phyloP scores from a whole-genome alignment of 2,329 filamentous ascomycete species.

The Cercospora beticola region DNA sequence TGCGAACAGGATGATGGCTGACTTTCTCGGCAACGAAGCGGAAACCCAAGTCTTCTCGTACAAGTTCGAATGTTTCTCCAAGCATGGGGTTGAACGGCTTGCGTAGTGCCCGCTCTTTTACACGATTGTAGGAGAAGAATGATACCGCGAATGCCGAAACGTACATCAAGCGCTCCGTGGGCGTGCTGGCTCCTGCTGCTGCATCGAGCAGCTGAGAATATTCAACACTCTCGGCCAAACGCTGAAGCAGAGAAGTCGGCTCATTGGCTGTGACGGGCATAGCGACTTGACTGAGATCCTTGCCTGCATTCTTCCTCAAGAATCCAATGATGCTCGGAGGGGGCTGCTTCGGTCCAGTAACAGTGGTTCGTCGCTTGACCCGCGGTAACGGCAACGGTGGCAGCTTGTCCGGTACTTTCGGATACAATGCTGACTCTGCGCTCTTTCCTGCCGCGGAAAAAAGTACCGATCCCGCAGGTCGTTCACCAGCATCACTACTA shows the following conservation, averaged over 20 bases:
- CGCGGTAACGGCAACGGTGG: slow-evolving; percentile 70
- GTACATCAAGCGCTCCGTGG: slow-evolving; percentile 73
- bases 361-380: slow-evolving; percentile 66
- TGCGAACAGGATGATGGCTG: slow-evolving; percentile 83
- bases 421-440: slow-evolving; percentile 58
- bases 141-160: slow-evolving; percentile 90
- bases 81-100: slow-evolving; percentile 98
- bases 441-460: slow-evolving; percentile 24
- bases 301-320: slow-evolving; percentile 94
- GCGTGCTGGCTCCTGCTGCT: slow-evolving; percentile 54
- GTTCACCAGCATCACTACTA: slow-evolving; percentile 57
- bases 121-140: slow-evolving; percentile 74
- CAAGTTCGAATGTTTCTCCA: slow-evolving; percentile 90
- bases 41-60: slow-evolving; percentile 83
- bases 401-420: slow-evolving; percentile 71
- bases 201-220: slow-evolving; percentile 82
- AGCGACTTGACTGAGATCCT: slow-evolving; percentile 92
- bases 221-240: slow-evolving; percentile 85
- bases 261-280: slow-evolving; percentile 98
- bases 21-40: slow-evolving; percentile 95
- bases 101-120: slow-evolving; percentile 86
- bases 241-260: slow-evolving; percentile 82
- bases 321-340: slow-evolving; percentile 93
- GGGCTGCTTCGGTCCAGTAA: slow-evolving; percentile 71
- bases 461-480: slow-evolving; percentile 29